phyloP scores from a whole-genome alignment of 1,284 basidiomycete genomes.

The Cutaneotrichosporon sp. region DNA sequence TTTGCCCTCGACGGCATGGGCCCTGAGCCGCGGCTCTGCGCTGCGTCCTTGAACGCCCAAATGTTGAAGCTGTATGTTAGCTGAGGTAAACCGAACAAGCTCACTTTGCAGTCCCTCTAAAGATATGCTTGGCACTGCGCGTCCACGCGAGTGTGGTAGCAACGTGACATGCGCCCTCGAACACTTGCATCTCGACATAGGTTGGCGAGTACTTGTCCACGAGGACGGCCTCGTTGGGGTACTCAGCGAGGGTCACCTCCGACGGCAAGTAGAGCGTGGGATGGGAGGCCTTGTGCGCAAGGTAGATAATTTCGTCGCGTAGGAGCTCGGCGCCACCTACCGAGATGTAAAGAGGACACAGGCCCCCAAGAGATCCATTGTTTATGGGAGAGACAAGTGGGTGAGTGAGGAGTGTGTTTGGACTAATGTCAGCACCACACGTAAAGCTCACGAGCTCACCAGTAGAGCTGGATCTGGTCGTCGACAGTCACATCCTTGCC shows the following conservation, averaged over 20 bases:
- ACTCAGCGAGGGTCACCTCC: slow-evolving; percentile 47
- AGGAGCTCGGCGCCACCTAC: slow-evolving; percentile 56
- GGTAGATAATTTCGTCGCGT: slow-evolving; percentile 52
- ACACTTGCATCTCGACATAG: slow-evolving; percentile 56
- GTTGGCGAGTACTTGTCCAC: slow-evolving; percentile 55
- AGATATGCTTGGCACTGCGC: slow-evolving; percentile 50
- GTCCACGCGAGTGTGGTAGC: slow-evolving; percentile 53
- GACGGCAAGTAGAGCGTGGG: slow-evolving; percentile 52
- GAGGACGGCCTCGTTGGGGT: slow-evolving; percentile 48
- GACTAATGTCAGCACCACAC: slow-evolving; percentile 29
- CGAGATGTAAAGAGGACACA: slow-evolving; percentile 56
- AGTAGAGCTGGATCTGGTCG: slow-evolving; percentile 58
- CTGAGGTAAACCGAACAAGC: slow-evolving; percentile 8
- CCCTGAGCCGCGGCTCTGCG: slow-evolving; percentile 21
- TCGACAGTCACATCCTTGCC: slow-evolving; percentile 39
- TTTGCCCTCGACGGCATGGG: not conserved
- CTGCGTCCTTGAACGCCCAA: slow-evolving; percentile 48
- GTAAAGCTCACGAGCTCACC: slow-evolving; percentile 28
- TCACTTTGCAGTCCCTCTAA: slow-evolving; percentile 50
- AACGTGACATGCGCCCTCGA: slow-evolving; percentile 53
- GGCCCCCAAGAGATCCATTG: slow-evolving; percentile 56
- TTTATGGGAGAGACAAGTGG: slow-evolving; percentile 57
- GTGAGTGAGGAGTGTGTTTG: slow-evolving; percentile 56
- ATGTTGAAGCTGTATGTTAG: slow-evolving; percentile 46
- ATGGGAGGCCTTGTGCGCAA: slow-evolving; percentile 57